A percentile compares a stretch with the other conserved stretches of the same genome.
Conservation (phyloP, 2,329 filamentous ascomycete species). For the Parastagonospora nodorum region DNA sequence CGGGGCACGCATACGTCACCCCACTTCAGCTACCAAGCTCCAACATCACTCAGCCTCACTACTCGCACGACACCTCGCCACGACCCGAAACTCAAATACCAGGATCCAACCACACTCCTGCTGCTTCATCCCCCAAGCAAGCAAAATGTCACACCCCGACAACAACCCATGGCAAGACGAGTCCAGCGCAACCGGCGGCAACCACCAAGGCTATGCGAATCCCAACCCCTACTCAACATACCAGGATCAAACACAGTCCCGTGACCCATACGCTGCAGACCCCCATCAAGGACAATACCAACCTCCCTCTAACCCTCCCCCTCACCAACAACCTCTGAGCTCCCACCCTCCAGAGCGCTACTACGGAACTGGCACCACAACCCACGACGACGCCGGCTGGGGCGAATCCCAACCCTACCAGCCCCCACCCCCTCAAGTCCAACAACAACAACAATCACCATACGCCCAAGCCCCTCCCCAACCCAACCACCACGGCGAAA, state of each 20-base stretch:
- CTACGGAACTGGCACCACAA: not conserved
- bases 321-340: conserved; percentile 9
- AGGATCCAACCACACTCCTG: not conserved
- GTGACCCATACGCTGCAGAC: conserved; percentile 12
- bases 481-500: conserved; percentile 3
- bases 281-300: conserved; percentile 13
- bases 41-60: not conserved
- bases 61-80: not conserved
- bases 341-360: conserved; percentile 4
- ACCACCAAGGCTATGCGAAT: conserved; percentile 18
- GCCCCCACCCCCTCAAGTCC: not conserved
- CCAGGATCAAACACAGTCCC: conserved; percentile 19
- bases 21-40: not conserved
- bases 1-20: not conserved
- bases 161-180: conserved; percentile 33
- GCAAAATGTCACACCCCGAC: conserved; percentile 22
- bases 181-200: conserved; percentile 17
- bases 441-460: too few relatives aligned
- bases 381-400: not conserved
- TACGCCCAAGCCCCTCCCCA: too few relatives aligned
- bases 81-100: too few relatives aligned
- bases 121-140: not conserved
- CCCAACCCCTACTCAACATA: conserved; percentile 30
- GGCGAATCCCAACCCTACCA: not conserved
- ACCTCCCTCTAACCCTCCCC: conserved; percentile 6